A percentile compares a stretch with the other conserved stretches of the same genome.
phyloP scores from a whole-genome alignment of 192 early-diverging fungal genomes.

The Coemansia sp. region DNA sequence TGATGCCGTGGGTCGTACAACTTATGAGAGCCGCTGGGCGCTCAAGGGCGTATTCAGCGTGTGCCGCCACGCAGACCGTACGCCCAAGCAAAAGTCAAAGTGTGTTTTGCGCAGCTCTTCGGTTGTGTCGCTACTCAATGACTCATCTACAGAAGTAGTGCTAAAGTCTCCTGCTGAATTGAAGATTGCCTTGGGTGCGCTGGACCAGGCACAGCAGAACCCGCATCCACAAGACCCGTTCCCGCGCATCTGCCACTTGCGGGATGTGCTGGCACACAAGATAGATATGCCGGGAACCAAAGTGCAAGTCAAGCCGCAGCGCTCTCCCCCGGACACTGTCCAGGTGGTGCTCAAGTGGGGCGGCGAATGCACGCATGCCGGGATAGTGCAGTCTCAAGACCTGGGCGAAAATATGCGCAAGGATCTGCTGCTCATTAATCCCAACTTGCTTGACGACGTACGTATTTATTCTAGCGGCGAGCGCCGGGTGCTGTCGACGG shows the following conservation, averaged over 20 bases:
- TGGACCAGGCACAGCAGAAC: conserved; percentile 50
- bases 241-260: conserved; percentile 62
- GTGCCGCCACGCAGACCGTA: conserved; percentile 92
- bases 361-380: conserved; percentile 94
- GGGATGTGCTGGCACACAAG: conserved; percentile 77
- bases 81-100: conserved; percentile 98
- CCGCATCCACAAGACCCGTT: conserved; percentile 47
- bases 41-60: conserved; percentile 93
- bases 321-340: conserved; percentile 56
- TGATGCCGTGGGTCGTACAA: conserved; percentile 40
- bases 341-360: conserved; percentile 98
- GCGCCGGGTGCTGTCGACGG: conserved; percentile 82
- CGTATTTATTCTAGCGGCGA: conserved; percentile 84
- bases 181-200: conserved; percentile 65
- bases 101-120: conserved; percentile 70
- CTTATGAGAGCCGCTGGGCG: conserved; percentile 80
- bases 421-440: conserved; percentile 87
- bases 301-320: conserved; percentile 83
- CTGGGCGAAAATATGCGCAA: conserved; percentile 89
- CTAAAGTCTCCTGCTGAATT: conserved; percentile 60
- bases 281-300: conserved; percentile 83
- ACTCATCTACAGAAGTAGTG: conserved; percentile 71
- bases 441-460: conserved; percentile 80
- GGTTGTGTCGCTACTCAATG: conserved; percentile 70
- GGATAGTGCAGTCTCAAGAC: conserved; percentile 83